phyloP scores from a whole-genome alignment of 2,329 filamentous ascomycete genomes.

The Zymoseptoria tritici region DNA sequence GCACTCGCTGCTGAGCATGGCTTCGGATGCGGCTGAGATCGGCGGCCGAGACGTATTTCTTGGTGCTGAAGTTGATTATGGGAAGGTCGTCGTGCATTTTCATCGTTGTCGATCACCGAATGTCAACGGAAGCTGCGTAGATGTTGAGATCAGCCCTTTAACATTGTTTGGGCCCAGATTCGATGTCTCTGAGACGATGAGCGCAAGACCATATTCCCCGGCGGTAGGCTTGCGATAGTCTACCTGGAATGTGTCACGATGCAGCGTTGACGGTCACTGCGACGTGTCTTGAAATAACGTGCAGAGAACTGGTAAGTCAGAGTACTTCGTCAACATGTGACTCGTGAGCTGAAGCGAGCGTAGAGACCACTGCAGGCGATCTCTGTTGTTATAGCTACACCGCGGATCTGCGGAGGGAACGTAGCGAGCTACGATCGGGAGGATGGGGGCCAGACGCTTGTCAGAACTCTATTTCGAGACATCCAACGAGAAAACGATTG shows the following conservation, averaged over 20 bases:
- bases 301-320: no score
- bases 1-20: constrained; percentile 16
- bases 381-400: not conserved
- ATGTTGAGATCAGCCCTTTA: not conserved
- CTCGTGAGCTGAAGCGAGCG: not conserved
- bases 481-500: not conserved
- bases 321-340: no score
- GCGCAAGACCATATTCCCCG: not conserved
- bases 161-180: not conserved
- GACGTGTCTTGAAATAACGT: not conserved
- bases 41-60: constrained; percentile 10
- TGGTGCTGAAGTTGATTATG: constrained; percentile 12
- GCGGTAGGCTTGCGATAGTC: not conserved
- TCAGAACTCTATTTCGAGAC: not conserved
- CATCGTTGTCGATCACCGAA: not conserved
- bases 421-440: not conserved
- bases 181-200: not conserved
- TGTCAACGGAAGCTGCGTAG: no score
- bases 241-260: not conserved
- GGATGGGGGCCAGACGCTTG: not conserved
- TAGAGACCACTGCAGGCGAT: not conserved
- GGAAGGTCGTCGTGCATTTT: constrained; percentile 8
- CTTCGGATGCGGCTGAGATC: constrained; percentile 14
- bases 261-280: not conserved
- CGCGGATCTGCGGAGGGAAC: not conserved